A percentile compares a stretch with the other conserved stretches of the same genome.
These are phyloP conservation scores for Babesia gibsoni DNA, from an alignment of 169 alveolate species.

Conservation along the genomic window DNA sequence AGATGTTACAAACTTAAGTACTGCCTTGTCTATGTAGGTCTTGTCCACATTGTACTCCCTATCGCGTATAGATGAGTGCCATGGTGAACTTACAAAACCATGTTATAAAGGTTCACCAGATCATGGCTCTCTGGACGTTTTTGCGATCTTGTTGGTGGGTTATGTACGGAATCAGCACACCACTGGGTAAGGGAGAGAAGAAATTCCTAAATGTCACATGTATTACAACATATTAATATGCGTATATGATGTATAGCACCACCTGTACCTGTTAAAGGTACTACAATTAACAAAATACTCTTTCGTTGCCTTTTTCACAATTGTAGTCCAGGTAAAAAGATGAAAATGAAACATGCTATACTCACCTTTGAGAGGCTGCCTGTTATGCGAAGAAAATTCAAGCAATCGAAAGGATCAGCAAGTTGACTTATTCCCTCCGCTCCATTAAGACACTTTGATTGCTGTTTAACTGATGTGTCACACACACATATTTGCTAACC, in stretches of 20 bases:
- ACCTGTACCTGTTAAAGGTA: no score
- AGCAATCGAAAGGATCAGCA: constrained; percentile 74
- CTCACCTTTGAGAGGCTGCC: constrained; percentile 44
- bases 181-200: constrained; percentile 70
- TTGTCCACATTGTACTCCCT: constrained; percentile 59
- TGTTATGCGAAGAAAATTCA: constrained; percentile 42
- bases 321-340: no score
- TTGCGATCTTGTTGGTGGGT: constrained; percentile 71
- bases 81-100: constrained; percentile 42
- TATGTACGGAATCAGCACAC: constrained; percentile 75
- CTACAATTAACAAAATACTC: no score
- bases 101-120: constrained; percentile 65
- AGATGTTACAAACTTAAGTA: constrained; percentile 61
- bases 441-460: constrained; percentile 46
- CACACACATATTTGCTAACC: constrained; percentile 44
- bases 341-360: background rate
- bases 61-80: background rate
- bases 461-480: constrained; percentile 24
- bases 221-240: no score
- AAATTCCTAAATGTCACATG: constrained; percentile 55
- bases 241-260: no score
- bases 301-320: no score
- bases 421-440: constrained; percentile 65
- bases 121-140: constrained; percentile 72
- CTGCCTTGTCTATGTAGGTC: constrained; percentile 57